Conservation (phyloP, 2,329 filamentous ascomycete genomes). For the Colletotrichum echinochloae region DNA sequence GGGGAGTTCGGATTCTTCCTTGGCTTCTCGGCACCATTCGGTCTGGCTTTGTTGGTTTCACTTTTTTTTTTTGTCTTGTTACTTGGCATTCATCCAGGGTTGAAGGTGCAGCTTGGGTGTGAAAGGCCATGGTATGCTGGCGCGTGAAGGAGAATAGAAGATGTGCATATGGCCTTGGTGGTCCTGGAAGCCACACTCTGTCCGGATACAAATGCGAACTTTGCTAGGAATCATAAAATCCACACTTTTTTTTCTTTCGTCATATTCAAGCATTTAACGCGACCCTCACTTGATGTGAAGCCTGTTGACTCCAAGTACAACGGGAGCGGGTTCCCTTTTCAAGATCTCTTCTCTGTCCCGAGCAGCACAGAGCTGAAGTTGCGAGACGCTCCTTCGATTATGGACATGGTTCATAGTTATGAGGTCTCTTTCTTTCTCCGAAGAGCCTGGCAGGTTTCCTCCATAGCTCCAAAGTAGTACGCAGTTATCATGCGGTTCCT, state of each 20-base stretch:
- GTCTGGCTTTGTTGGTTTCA: not conserved
- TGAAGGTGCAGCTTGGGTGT: not conserved
- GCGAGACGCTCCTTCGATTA: not conserved
- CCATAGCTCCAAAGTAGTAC: not conserved
- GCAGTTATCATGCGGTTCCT: not conserved
- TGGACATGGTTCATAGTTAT: not conserved
- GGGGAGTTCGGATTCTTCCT: slow-evolving; percentile 4
- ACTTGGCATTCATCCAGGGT: not conserved
- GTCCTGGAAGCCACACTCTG: not conserved
- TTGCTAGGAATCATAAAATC: not conserved
- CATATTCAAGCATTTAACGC: not conserved
- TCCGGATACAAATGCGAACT: not conserved
- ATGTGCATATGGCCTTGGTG: not conserved
- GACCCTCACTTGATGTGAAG: not conserved
- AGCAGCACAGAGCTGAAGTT: not conserved
- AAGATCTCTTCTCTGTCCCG: not conserved
- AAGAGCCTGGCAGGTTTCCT: not conserved
- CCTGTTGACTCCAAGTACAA: no score
- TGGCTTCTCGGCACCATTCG: not conserved
- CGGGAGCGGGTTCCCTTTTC: not conserved
- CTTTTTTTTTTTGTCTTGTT: not conserved
- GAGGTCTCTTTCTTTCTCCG: not conserved
- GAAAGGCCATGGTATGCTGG: not conserved
- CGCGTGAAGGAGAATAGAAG: not conserved
- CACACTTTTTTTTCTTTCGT: not conserved